phyloP scores from a whole-genome alignment of 352 stramenopile genomes.

The Globisporangium spiculum region DNA sequence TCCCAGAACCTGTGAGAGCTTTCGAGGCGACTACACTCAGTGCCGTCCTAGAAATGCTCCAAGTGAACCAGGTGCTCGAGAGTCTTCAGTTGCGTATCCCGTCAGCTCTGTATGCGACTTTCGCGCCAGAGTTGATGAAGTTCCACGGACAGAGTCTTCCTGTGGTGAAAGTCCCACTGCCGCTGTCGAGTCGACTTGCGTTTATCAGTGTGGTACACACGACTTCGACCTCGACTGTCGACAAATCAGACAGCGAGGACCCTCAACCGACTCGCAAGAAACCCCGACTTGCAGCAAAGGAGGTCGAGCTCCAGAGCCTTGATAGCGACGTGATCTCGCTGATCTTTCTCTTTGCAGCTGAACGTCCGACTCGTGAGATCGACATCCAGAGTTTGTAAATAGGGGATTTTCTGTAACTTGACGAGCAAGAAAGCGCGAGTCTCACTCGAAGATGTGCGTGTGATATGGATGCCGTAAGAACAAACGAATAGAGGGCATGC shows the following conservation, averaged over 20 bases:
- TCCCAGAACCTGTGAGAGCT: not conserved
- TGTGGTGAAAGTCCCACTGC: slow-evolving; percentile 1
- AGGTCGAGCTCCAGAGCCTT: slow-evolving; percentile 2
- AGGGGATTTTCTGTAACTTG: not conserved
- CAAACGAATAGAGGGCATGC: no score
- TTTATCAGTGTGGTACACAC: slow-evolving; percentile 12
- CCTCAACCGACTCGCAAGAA: not conserved
- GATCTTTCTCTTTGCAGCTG: slow-evolving; percentile 18
- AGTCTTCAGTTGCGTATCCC: slow-evolving; percentile 9
- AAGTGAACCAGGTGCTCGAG: slow-evolving; percentile 9
- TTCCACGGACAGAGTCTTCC: slow-evolving; percentile 7
- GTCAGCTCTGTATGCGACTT: not conserved
- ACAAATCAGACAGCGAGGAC: not conserved
- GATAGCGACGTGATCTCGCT: slow-evolving; percentile 9
- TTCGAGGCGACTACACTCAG: not conserved
- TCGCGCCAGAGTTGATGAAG: not conserved
- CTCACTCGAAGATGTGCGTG: no score
- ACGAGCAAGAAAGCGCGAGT: not conserved
- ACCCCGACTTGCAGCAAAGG: not conserved
- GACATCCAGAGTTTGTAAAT: not conserved
- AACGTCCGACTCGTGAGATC: slow-evolving; percentile 1
- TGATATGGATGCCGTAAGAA: no score
- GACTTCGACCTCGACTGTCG: no score
- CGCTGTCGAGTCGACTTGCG: not conserved
- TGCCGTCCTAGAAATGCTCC: slow-evolving; percentile 3